Evolutionary conservation across 164 flowering plant genomes (phyloP).

Genomic region (Stephania cephalantha): DNA sequence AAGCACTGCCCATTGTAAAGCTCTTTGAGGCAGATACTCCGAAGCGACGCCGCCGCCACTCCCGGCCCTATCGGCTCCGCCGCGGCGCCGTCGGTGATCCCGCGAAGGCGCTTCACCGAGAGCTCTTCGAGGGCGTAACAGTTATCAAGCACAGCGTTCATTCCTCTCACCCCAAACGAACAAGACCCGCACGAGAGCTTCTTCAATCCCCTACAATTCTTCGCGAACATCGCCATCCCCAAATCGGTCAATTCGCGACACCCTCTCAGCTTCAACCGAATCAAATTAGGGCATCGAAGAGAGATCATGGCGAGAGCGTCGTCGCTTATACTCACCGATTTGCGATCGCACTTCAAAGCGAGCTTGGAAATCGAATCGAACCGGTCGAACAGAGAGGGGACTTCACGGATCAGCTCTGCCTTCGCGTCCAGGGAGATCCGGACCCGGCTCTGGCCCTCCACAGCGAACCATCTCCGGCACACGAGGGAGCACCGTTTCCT

Average conservation of each 20-base stretch:
- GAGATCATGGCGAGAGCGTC: slow-evolving; percentile 62
- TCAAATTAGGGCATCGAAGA: slow-evolving; percentile 52
- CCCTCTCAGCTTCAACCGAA: slow-evolving; percentile 74
- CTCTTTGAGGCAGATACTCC: slow-evolving; percentile 63
- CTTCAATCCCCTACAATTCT: slow-evolving; percentile 47
- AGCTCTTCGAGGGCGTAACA: slow-evolving; percentile 71
- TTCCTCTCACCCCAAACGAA: slow-evolving; percentile 60
- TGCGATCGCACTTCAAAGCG: slow-evolving; percentile 70
- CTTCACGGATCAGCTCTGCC: slow-evolving; percentile 28
- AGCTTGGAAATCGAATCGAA: slow-evolving; percentile 78
- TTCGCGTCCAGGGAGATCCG: slow-evolving; percentile 69
- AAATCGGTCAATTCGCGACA: slow-evolving; percentile 71
- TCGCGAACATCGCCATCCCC: slow-evolving; percentile 59
- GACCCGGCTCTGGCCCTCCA: slow-evolving; percentile 73
- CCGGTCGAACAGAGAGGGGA: slow-evolving; percentile 54
- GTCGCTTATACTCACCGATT: slow-evolving; percentile 57
- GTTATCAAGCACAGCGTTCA: slow-evolving; percentile 65
- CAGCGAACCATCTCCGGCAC: slow-evolving; percentile 61
- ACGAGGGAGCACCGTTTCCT: slow-evolving; percentile 70
- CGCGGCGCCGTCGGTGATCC: slow-evolving; percentile 40
- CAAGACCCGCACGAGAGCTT: slow-evolving; percentile 84
- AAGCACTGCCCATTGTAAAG: slow-evolving; percentile 78
- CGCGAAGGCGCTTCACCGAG: slow-evolving; percentile 75
- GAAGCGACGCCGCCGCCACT: slow-evolving; percentile 42
- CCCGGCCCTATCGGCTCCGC: slow-evolving; percentile 55